phyloP scores from a whole-genome alignment of 768 basidiomycete species.

The Mycena leptocephala region DNA sequence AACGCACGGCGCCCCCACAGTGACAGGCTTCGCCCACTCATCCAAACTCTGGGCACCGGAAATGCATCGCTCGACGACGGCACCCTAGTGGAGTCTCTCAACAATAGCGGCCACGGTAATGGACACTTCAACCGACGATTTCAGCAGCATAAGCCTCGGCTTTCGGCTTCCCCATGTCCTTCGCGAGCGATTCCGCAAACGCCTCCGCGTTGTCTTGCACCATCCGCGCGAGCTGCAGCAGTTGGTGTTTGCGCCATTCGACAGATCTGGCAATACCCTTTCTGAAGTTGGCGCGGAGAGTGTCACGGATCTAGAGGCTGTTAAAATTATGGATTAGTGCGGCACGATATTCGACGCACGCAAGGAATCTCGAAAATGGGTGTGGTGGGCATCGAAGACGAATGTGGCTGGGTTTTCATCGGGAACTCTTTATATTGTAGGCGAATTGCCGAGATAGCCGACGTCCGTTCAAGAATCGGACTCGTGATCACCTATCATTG shows the following conservation, averaged over 20 bases:
- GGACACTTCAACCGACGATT: slow-evolving; percentile 40
- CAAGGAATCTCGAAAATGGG: neutral
- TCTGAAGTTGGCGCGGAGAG: slow-evolving; percentile 65
- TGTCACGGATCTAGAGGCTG: slow-evolving; percentile 48
- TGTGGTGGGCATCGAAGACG: neutral
- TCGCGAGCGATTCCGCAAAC: slow-evolving; percentile 62
- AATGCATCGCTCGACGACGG: slow-evolving; percentile 59
- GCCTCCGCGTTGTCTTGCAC: slow-evolving; percentile 74
- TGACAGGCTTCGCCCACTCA: slow-evolving; percentile 66
- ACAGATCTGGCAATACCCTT: slow-evolving; percentile 66
- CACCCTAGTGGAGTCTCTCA: slow-evolving; percentile 7
- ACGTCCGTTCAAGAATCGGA: too few species aligned
- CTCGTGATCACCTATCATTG: too few species aligned
- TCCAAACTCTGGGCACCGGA: slow-evolving; percentile 66
- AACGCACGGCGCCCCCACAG: neutral
- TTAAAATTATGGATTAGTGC: neutral
- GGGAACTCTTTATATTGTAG: too few species aligned
- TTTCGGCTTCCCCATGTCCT: slow-evolving; percentile 68
- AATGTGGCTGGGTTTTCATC: neutral
- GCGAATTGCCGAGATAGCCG: too few species aligned
- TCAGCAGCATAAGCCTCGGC: slow-evolving; percentile 62
- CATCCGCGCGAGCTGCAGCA: slow-evolving; percentile 74
- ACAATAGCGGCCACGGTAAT: neutral
- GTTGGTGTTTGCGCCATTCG: slow-evolving; percentile 75
- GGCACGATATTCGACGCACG: neutral